Evolutionary conservation across 345 rosid genomes (phyloP), one percentile per base, ranked within the genome.

Genomic region (Corymbia maculata): DNA sequence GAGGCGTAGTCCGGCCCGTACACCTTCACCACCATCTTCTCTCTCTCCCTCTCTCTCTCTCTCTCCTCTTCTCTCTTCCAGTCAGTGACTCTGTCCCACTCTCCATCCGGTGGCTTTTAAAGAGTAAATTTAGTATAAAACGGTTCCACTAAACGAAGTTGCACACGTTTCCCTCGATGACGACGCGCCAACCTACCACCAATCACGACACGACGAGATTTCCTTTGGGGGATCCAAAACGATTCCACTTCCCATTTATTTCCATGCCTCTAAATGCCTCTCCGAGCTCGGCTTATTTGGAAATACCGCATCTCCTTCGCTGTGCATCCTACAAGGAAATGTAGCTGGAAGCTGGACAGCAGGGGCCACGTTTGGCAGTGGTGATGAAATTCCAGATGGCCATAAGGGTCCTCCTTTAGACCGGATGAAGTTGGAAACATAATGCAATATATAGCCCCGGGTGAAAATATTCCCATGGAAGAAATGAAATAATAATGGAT

Each of bases 21-120:
- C 90, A 94, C 96, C 90, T 94, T 94, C 51, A 95, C 93, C 90
- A 92, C 97, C 97, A 94, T 95, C 70, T 70, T 89, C 15, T 5
- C 61, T n/a, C 75, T 42, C 79, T 52, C 51, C 45, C 64, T 26
- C 64, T 32, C 79, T 4, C 59, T 68, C 52, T 10, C 68, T 51
- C 6, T 85, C 24, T 6, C 66, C 26, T 19, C 21, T 28, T 59
- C 24, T 32, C 49, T 36, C 17, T 36, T 26, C 79, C 24, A 16
- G 79, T 68, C 45, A 36, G 19, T 10, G 79, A 21, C 26, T 42
- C 82, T 75, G 10, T 11, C 82, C 64, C 47, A 6, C 82, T 36
- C 8, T 36, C 49, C 10, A 12, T 19, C 49, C 47, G 8, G 4
- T 8, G 13, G 4, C 0, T 2, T 42, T 9, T 36, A 75, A 75